Evolutionary conservation across 768 basidiomycete species (phyloP).

Genomic region (Phylloporus sp.): DNA sequence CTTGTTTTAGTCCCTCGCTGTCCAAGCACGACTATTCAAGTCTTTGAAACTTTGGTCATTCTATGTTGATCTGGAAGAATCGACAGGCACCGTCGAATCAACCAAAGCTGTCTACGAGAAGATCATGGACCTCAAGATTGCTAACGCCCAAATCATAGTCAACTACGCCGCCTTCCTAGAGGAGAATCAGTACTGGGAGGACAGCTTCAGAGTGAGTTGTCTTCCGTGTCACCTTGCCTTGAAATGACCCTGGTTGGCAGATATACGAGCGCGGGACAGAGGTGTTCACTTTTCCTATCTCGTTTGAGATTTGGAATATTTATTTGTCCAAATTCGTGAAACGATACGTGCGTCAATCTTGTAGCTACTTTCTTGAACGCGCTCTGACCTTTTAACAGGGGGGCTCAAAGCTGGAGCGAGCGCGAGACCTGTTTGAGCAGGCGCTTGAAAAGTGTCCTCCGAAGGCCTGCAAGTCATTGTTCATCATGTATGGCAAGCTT

Average conservation of each 20-base stretch:
- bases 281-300: slow-evolving; percentile 94
- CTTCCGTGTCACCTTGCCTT: background rate
- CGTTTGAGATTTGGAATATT: slow-evolving; percentile 99
- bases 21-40: slow-evolving; percentile 91
- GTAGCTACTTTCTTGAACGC: background rate
- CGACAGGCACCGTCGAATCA: slow-evolving; percentile 88
- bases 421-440: slow-evolving; percentile 97
- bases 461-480: slow-evolving; percentile 91
- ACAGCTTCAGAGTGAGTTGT: slow-evolving; percentile 90
- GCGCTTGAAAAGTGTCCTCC: slow-evolving; percentile 94
- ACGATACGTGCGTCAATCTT: slow-evolving; percentile 68
- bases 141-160: slow-evolving; percentile 95
- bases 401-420: slow-evolving; percentile 88
- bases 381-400: slow-evolving; percentile 45
- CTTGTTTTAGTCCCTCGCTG: slow-evolving; percentile 60
- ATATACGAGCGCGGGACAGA: slow-evolving; percentile 97
- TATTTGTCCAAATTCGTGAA: slow-evolving; percentile 96
- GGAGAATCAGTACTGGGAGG: slow-evolving; percentile 97
- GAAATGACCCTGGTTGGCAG: slow-evolving; percentile 33
- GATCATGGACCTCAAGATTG: slow-evolving; percentile 93
- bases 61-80: slow-evolving; percentile 96
- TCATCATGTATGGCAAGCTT: slow-evolving; percentile 91
- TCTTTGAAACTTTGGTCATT: slow-evolving; percentile 98
- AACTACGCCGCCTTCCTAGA: slow-evolving; percentile 97
- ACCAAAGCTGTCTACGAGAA: slow-evolving; percentile 93